Base-by-base conservation (phyloP, 257 asterid genomes). In the Haberlea rhodopensis region DNA sequence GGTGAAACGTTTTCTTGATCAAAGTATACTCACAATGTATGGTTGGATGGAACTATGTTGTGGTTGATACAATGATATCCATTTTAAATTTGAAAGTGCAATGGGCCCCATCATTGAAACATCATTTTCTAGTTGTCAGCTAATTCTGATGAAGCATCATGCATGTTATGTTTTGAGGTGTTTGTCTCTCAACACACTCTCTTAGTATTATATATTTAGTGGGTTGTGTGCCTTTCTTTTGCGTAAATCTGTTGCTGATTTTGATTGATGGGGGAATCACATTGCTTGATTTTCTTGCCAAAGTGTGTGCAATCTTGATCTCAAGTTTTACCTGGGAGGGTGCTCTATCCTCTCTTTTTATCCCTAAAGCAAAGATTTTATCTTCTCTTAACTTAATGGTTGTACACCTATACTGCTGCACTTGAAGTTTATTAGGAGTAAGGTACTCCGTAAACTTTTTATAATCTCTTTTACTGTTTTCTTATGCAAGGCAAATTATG, bases 151-250 rank as follows among this genome's bases (percentile, higher is more conserved):
- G 20, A 43, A 43, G 20, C 20, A 16, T 43, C 16, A 43, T 19
- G 67, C 57, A 34, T 40, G 54, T 45, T 31, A 22, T 57, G 34
- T 34, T 37, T 9, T 49, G 46, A 43, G 8, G 19, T 43, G 51
- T 43, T 43, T 7, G 15, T 43, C 7, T 43, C 51, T 2, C 19
- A 43, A 37, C 48, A 11, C 2, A 18, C 18, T 11, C 13, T 11
- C 48, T 11, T 37, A 43, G 19, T 43, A 5, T 43, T 16, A 5
- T 43, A 16, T 43, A 16, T 43, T 43, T 43, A 4, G 7, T 15
- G 6, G 51, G 20, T 5, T 1, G 51, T 43, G 20, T 43, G 6
- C 16, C 51, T 13, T 43, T 43, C 51, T 43, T 15, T 16, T 43
- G 20, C 8, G 46, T 37, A 37, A 37, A 37, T 37, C 46, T 37